Evolutionary conservation across 208 protist species (phyloP), one percentile per base, ranked within the genome.

Genomic region (Leishmania amazonensis): DNA sequence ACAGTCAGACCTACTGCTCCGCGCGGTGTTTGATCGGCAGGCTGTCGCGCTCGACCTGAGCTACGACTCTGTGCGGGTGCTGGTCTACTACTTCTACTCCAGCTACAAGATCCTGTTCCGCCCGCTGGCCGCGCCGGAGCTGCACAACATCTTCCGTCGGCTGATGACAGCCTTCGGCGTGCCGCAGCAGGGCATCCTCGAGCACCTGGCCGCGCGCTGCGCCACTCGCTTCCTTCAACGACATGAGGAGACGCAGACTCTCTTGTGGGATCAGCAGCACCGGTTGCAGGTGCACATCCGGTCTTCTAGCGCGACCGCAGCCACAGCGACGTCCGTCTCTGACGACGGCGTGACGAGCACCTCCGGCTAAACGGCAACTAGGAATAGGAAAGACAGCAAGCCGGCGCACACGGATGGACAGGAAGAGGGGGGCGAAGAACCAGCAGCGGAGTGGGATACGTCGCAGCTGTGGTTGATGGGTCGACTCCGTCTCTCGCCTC

Each of bases 31-130:
- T 82, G 93, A 94, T 51, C 87, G 87, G 15, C 90, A 96, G 60
- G 77, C 90, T 0, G 65, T 94, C 2, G 79, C 88, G 4, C 79
- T 96, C 35, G 89, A 96, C 76, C 60, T 95, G 42, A 90, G 87
- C 79, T 97, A 95, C 81, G 87, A 95, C 72, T 91, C 90, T 38
- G 87, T 97, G 21, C 87, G 88, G 1, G 89, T 91, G n/a, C 82
- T 97, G 24, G 81, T 97, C 31, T 95, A 90, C 79, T 95, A 91
- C 78, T 94, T 97, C 73, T 97, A 90, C 80, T 89, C 83, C n/a
- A 89, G 89, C 75, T 94, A 88, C 79, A 92, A 94, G 77, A 77
- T 93, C 51, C 81, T 97, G 31, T 89, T 97, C 78, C 89, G 88
- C 49, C 92, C 94, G n/a, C 84, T 97, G 42, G 89, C 91, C 13